Conservation (phyloP, 768 basidiomycete species). For the Podaxis sp. region DNA sequence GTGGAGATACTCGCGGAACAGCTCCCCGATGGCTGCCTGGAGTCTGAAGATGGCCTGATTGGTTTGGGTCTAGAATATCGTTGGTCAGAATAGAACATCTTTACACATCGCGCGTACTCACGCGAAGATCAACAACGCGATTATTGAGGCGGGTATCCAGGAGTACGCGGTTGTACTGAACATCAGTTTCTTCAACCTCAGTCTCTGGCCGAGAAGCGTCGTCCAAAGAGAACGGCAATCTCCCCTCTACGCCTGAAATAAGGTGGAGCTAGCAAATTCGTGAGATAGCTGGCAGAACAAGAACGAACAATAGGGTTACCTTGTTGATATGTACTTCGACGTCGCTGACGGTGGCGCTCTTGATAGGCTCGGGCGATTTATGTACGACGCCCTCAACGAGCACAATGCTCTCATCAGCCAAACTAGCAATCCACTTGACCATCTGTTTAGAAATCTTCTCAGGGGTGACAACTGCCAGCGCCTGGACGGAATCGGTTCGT, state of each 20-base stretch:
- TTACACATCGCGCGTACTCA: conserved; percentile 33
- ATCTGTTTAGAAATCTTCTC: conserved; percentile 93
- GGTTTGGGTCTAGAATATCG: conserved; percentile 68
- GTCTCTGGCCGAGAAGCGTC: conserved; percentile 86
- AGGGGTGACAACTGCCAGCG: conserved; percentile 66
- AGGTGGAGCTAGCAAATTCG: conserved; percentile 64
- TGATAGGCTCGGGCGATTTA: conserved; percentile 80
- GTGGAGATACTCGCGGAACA: conserved; percentile 84
- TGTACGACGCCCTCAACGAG: conserved; percentile 83
- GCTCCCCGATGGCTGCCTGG: conserved; percentile 82
- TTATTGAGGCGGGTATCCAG: conserved; percentile 95
- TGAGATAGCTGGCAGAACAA: background rate
- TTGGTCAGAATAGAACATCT: background rate
- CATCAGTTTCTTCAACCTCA: conserved; percentile 56
- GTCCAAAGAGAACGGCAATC: conserved; percentile 88
- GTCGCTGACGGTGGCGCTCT: conserved; percentile 84
- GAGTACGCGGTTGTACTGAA: conserved; percentile 75
- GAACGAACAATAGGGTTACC: conserved; percentile 40
- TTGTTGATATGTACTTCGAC: conserved; percentile 84
- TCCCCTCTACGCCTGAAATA: conserved; percentile 72
- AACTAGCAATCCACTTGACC: conserved; percentile 84
- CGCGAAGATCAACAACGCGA: conserved; percentile 90
- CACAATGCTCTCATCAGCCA: conserved; percentile 88
- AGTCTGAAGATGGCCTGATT: conserved; percentile 96
- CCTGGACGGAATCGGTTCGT: conserved; percentile 83